Conservation (phyloP, 2,329 filamentous ascomycete genomes). For the Stachybotrys echinatus region DNA sequence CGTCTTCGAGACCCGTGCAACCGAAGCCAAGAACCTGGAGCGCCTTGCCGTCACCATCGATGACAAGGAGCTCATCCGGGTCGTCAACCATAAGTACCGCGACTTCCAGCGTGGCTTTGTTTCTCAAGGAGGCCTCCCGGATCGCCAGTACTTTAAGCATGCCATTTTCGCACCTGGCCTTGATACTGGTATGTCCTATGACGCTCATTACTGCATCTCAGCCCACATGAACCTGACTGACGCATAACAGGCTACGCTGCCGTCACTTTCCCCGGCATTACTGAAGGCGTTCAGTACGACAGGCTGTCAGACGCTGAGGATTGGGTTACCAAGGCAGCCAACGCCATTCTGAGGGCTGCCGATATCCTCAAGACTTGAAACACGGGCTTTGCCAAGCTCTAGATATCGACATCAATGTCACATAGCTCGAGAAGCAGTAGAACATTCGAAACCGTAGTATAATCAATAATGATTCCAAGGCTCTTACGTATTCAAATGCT, state of each 20-base stretch:
- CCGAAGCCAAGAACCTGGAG: constrained; percentile 25
- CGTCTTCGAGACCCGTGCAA: constrained; percentile 24
- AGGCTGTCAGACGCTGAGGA: constrained; percentile 22
- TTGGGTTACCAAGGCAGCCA: constrained; percentile 29
- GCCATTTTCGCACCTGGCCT: constrained; percentile 41
- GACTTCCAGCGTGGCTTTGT: constrained; percentile 44
- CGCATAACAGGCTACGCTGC: constrained; percentile 29
- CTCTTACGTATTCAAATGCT: too few species aligned
- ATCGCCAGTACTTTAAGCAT: constrained; percentile 39
- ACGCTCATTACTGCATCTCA: background rate
- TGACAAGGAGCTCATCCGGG: constrained; percentile 22
- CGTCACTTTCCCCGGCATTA: constrained; percentile 50
- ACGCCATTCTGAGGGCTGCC: constrained; percentile 25
- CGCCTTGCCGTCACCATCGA: constrained; percentile 18
- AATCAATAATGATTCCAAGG: too few species aligned
- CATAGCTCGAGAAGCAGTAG: too few species aligned
- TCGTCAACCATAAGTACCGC: constrained; percentile 40
- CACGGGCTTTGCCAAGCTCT: too few species aligned
- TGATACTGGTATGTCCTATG: constrained; percentile 30
- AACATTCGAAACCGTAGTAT: too few species aligned
- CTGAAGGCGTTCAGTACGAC: constrained; percentile 58
- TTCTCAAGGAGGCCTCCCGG: constrained; percentile 39
- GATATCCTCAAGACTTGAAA: constrained; percentile 25
- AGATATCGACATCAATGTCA: too few species aligned
- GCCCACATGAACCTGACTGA: background rate